Conservation (phyloP, 257 asterid species). For the Solanum paucissectum region DNA sequence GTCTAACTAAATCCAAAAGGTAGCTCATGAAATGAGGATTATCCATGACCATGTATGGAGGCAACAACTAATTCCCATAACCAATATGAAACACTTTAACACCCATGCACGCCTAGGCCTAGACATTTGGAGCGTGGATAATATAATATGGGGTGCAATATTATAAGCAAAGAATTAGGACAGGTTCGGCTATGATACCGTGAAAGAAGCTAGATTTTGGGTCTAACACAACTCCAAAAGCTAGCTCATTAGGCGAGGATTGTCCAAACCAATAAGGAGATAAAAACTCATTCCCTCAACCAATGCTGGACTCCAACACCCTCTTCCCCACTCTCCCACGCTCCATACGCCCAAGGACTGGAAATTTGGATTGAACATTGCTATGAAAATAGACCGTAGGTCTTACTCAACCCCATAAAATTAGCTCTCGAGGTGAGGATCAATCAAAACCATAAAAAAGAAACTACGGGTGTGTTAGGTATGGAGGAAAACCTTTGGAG, state of each 20-base stretch:
- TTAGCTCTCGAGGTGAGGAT: background rate
- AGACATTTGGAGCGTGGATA: background rate
- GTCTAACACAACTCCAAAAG: background rate
- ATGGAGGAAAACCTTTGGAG: background rate
- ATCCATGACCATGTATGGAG: background rate
- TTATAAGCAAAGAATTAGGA: background rate
- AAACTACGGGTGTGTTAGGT: background rate
- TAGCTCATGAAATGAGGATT: background rate
- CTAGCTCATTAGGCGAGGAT: background rate
- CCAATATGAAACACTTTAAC: background rate
- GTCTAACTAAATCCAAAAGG: background rate
- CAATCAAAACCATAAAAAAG: background rate
- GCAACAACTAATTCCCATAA: background rate
- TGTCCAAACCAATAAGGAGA: background rate
- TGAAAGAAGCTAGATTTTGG: background rate
- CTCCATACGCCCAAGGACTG: background rate
- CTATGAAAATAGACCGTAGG: background rate
- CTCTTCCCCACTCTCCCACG: background rate
- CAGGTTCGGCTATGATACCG: background rate
- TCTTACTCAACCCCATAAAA: background rate
- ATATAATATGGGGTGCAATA: background rate
- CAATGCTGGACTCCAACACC: background rate
- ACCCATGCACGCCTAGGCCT: background rate
- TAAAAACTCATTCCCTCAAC: background rate
- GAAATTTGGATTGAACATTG: background rate